These are phyloP conservation scores for Penicillium concentricum DNA, from an alignment of 2,329 filamentous ascomycete species.

Conservation along the genomic window DNA sequence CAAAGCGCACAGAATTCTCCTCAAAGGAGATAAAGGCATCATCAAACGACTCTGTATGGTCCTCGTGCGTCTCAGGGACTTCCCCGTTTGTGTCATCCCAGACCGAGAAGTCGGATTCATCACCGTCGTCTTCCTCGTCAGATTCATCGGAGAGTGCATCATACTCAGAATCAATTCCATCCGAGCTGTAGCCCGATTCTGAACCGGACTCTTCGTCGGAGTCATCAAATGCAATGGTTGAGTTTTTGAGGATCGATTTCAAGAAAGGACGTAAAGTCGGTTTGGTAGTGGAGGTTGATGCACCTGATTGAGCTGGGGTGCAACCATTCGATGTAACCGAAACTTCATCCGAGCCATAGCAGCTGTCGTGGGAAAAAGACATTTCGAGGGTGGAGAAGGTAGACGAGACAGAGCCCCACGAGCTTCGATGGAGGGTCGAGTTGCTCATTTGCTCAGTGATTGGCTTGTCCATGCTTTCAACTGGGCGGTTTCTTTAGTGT, in stretches of 20 bases:
- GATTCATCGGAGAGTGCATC: conserved; percentile 24
- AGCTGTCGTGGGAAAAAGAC: conserved; percentile 41
- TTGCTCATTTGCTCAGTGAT: conserved; percentile 27
- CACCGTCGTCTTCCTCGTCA: conserved; percentile 31
- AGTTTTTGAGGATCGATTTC: conserved; percentile 38
- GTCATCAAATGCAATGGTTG: conserved; percentile 26
- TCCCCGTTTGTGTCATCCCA: conserved; percentile 30
- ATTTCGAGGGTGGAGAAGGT: conserved; percentile 37
- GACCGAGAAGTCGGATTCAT: conserved; percentile 31
- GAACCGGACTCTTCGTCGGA: conserved; percentile 25
- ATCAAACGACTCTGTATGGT: conserved; percentile 34
- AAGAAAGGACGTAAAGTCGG: conserved; percentile 26
- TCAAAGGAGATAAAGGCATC: conserved; percentile 41
- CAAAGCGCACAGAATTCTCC: conserved; percentile 34
- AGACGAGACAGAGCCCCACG: conserved; percentile 41
- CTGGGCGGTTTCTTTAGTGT: background rate
- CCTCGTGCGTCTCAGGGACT: conserved; percentile 29
- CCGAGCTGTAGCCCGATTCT: conserved; percentile 42
- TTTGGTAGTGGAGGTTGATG: conserved; percentile 21
- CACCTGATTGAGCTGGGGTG: conserved; percentile 22
- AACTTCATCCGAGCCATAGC: conserved; percentile 40
- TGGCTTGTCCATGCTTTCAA: conserved; percentile 5
- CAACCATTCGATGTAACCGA: conserved; percentile 34
- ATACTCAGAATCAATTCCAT: conserved; percentile 32
- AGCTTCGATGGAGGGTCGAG: conserved; percentile 27